Evolutionary conservation across 2,329 filamentous ascomycete species (phyloP), one percentile per base, ranked within the genome.

Genomic region (Verticillium tricorpus): DNA sequence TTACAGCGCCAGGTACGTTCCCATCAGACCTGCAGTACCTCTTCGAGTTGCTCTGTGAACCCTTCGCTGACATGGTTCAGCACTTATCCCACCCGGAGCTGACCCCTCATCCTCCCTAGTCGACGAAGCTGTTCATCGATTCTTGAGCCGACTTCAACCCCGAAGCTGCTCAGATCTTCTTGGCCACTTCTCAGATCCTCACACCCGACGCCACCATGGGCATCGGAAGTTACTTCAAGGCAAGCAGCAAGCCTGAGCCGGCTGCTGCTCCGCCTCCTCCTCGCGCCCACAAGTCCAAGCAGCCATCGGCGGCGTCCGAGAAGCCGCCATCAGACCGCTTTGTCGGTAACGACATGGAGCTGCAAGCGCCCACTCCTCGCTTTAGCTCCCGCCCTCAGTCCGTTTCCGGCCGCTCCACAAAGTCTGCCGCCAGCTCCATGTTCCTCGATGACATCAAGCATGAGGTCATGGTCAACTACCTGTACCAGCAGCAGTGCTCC

Each of bases 401-500:
- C 0, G 71, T 83, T 35, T 82, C 81, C 0, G 80, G 73, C 32
- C 76, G 72, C 52, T 84, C 82, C n/a, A 72, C 74, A 17, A 73
- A 73, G 32, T 83, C 81, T 17, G 74, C 70, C 28, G 74, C 74
- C 57, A 85, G 81, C 69, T 85, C 83, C 45, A 75, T 82, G 61
- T 82, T 89, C 63, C 74, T 90, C 12, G 88, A 91, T 63, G 89
- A 91, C 65, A 89, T 92, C 74, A 91, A 89, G 74, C 88, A 92
- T 70, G 90, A 93, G 73, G 88, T 93, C 64, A 93, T 93, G 89
- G 89, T 91, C 63, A 92, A 91, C 75, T 92, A 91, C 72, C 79
- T 93, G 31, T 92, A 92, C 74, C 90, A 93, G 73, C 89, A 93
- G 72, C 89, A 92, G 75, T 92, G 89, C 70, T 84, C 85, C 14